Percentiles rank a stretch among this genome's conserved stretches.
phyloP scores from a whole-genome alignment of 441 rosid species.

The Syzygium syzygioides region DNA sequence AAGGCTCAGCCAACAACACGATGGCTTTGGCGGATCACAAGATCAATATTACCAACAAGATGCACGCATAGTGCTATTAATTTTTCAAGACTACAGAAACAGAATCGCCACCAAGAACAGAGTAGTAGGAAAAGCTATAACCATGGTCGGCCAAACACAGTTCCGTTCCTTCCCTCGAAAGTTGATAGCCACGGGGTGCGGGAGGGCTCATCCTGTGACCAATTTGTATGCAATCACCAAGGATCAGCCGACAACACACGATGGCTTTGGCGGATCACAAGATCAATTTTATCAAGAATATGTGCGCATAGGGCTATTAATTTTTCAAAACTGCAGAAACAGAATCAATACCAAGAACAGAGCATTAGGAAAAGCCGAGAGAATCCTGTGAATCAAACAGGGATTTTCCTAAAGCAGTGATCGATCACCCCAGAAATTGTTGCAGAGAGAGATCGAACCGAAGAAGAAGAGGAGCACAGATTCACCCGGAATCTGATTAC shows the following conservation, averaged over 20 bases:
- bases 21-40: background rate
- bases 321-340: too few species aligned
- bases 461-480: background rate
- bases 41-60: too few species aligned
- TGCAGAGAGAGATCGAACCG: background rate
- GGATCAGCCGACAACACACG: background rate
- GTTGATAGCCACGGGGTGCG: background rate
- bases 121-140: background rate
- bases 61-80: too few species aligned
- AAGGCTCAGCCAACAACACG: background rate
- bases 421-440: background rate
- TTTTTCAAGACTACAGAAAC: too few species aligned
- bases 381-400: background rate
- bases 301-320: too few species aligned
- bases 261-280: background rate
- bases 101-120: too few species aligned
- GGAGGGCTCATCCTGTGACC: background rate
- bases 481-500: background rate
- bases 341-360: too few species aligned
- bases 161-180: too few species aligned
- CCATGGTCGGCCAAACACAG: too few species aligned
- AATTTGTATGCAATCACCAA: background rate
- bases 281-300: background rate
- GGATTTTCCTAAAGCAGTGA: background rate
- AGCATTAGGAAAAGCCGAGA: background rate